Conservation (phyloP, 495 filamentous ascomycete genomes). For the Neurospora sp. region DNA sequence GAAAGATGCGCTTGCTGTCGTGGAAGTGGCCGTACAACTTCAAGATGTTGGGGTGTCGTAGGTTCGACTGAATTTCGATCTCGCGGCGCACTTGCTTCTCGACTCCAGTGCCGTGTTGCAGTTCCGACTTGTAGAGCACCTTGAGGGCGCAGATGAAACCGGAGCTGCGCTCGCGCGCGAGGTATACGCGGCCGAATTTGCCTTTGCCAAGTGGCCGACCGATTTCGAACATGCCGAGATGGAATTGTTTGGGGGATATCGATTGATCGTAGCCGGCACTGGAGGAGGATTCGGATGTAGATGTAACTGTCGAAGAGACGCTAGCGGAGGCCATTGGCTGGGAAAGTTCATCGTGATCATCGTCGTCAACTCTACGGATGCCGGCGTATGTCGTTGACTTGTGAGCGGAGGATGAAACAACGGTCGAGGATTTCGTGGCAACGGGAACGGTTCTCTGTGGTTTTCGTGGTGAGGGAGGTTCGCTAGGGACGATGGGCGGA, state of each 20-base stretch:
- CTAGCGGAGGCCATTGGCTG: background rate
- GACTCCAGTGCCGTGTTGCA: conserved; percentile 75
- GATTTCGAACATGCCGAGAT: conserved; percentile 98
- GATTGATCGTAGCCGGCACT: background rate
- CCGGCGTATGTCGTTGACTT: background rate
- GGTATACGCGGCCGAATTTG: conserved; percentile 94
- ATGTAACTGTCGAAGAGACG: conserved; percentile 15
- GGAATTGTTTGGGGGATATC: conserved; percentile 58
- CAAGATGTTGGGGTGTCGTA: conserved; percentile 93
- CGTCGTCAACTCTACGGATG: background rate
- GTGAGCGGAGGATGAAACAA: background rate
- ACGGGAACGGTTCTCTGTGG: conserved; percentile 14
- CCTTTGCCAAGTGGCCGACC: conserved; percentile 92
- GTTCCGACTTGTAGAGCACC: conserved; percentile 88
- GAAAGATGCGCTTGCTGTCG: conserved; percentile 88
- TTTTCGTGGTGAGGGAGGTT: conserved; percentile 30
- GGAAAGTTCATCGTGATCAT: background rate
- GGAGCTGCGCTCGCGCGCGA: conserved; percentile 78
- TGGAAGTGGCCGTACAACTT: conserved; percentile 94
- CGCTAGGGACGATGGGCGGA: conserved; percentile 5
- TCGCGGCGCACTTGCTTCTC: conserved; percentile 96
- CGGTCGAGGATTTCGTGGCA: background rate
- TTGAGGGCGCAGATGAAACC: conserved; percentile 96
- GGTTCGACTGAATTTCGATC: conserved; percentile 95
- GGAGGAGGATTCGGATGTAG: conserved; percentile 20